Evolutionary conservation across 805 yeast species (phyloP), one percentile per base, ranked within the genome.

Genomic region (Saturnispora serradocipensis): DNA sequence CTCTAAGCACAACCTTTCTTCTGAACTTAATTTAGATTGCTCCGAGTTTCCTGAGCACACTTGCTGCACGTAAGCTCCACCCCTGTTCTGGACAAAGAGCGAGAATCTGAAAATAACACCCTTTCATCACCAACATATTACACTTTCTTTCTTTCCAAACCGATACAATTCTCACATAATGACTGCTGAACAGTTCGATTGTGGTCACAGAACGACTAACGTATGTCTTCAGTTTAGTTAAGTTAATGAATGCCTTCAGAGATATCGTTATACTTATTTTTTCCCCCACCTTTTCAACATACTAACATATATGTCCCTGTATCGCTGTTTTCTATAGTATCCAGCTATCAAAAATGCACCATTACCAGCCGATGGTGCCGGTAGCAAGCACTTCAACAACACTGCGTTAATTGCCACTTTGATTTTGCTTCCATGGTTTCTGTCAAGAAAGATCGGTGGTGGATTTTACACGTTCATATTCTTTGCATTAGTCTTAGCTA

Each of bases 321-420:
- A 15, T 22, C 16, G 9, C 16, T 38, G 13, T 38, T 38, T 25
- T 11, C 18, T 45, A 16, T 45, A 63, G 71, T 78, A 64, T 47
- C 95, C 95, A 27, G 73, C 90, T 7, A 88, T 88, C 64, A 80
- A 84, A 63, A 88, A 88, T 65, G 95, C 91, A 2, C 89, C 89
- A 10, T 72, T 88, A 55, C 90, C 95, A 27, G 96, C 95, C 5
- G 97, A 88, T 65, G 97, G 96, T 42, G 87, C 96, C 5, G 89
- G 95, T 25, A 74, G 89, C 32, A 81, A 78, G 64, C 79, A 82
- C 60, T 88, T 89, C 71, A 77, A 78, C 67, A 88, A 89, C 69
- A 61, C 61, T 58, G 62, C 78, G 11, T 62, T 88, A 53, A 50
- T 75, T 20, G 72, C 72, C 2, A 63, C 82, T 30, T 60, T 85